phyloP scores from a whole-genome alignment of 23 red algal genomes.

The Rhodosorus marinus region DNA sequence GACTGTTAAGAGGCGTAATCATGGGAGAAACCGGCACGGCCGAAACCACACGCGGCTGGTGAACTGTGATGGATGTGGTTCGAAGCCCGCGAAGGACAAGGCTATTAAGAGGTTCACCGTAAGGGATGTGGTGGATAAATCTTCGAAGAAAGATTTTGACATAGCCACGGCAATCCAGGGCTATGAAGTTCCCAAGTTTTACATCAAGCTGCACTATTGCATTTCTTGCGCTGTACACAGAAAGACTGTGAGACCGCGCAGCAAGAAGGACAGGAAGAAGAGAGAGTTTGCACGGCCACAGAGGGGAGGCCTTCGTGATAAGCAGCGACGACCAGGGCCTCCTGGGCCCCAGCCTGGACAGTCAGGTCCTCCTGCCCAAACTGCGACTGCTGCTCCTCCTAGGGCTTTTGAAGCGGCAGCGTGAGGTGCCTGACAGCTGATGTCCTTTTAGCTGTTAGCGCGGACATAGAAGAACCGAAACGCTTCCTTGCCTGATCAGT shows the following conservation, averaged over 20 bases:
- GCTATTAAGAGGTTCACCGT: slow-evolving; percentile 94
- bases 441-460: too few relatives aligned
- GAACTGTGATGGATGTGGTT: slow-evolving; percentile 66
- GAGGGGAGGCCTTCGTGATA: too few relatives aligned
- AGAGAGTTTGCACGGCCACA: too few relatives aligned
- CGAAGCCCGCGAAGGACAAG: slow-evolving; percentile 81
- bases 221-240: slow-evolving; percentile 94
- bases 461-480: too few relatives aligned
- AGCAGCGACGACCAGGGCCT: too few relatives aligned
- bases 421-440: too few relatives aligned
- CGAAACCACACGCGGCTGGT: slow-evolving; percentile 64
- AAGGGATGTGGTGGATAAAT: slow-evolving; percentile 84
- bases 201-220: slow-evolving; percentile 92
- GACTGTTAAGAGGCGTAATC: slow-evolving; percentile 77
- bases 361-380: too few relatives aligned
- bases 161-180: slow-evolving; percentile 70
- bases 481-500: too few relatives aligned
- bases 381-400: too few relatives aligned
- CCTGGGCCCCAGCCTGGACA: too few relatives aligned
- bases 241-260: slow-evolving; percentile 75
- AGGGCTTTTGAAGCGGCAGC: too few relatives aligned
- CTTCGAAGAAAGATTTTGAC: slow-evolving; percentile 64
- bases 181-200: slow-evolving; percentile 86
- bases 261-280: slow-evolving; percentile 22
- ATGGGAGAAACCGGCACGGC: slow-evolving; percentile 81